Conservation (phyloP, 768 basidiomycete species). For the Dacryopinax primogenitus region DNA sequence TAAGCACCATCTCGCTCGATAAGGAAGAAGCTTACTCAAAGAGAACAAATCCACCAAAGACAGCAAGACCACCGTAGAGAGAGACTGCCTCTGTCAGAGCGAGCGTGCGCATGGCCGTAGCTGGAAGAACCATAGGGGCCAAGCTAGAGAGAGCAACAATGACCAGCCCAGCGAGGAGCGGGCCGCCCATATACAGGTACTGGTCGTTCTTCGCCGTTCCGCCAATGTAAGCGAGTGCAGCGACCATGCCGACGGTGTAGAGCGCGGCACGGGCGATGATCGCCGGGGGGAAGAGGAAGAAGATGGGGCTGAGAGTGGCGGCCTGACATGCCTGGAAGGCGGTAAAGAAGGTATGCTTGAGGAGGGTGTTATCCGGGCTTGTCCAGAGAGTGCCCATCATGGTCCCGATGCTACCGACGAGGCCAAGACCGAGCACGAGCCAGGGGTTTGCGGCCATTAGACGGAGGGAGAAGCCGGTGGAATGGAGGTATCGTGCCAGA, state of each 20-base stretch:
- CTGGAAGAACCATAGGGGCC: slow-evolving; percentile 79
- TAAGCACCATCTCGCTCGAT: background rate
- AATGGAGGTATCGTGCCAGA: slow-evolving; percentile 68
- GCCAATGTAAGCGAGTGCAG: slow-evolving; percentile 72
- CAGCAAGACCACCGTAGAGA: slow-evolving; percentile 77
- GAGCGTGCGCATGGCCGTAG: slow-evolving; percentile 56
- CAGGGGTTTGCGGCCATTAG: slow-evolving; percentile 79
- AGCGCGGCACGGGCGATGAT: slow-evolving; percentile 75
- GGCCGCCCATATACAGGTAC: slow-evolving; percentile 75
- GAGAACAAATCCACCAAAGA: slow-evolving; percentile 76
- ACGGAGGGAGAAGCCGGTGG: slow-evolving; percentile 50
- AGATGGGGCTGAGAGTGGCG: slow-evolving; percentile 74
- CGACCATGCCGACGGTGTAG: slow-evolving; percentile 79
- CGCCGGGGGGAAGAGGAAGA: slow-evolving; percentile 66
- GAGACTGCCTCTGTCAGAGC: slow-evolving; percentile 65
- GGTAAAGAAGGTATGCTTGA: slow-evolving; percentile 70
- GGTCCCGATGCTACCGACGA: slow-evolving; percentile 64
- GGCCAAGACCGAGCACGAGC: slow-evolving; percentile 70
- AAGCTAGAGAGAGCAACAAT: slow-evolving; percentile 78
- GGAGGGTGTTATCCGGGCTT: slow-evolving; percentile 56
- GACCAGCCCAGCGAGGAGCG: slow-evolving; percentile 76
- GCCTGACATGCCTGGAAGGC: slow-evolving; percentile 77
- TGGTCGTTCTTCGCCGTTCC: slow-evolving; percentile 78
- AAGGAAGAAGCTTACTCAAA: slow-evolving; percentile 48
- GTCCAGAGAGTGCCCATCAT: slow-evolving; percentile 79